Base-by-base conservation (phyloP, 2,329 filamentous ascomycete genomes). In the Beauveria scarabaeidicola region DNA sequence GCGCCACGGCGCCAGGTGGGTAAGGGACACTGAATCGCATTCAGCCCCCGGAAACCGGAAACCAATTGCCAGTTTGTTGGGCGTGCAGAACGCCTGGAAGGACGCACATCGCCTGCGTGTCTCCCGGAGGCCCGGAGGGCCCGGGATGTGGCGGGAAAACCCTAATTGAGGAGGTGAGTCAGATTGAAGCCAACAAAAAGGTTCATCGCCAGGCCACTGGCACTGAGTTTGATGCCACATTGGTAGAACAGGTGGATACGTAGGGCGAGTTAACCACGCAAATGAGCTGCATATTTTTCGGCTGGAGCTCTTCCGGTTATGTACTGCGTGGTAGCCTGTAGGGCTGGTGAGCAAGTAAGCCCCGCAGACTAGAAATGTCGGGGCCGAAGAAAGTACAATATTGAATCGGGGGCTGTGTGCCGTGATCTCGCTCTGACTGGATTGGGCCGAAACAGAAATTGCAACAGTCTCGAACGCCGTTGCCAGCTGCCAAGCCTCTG, bases 31-130 rank as follows among this genome's bases (percentile, higher is more conserved):
- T 21, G 56, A 44, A 25, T 58, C 38, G 47, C 47, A 44, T 51
- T 52, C 38, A 58, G 55, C 55, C 46, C 55, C 55, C 55, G 51
- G 43, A 46, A 27, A 23, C 44, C 44, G 54, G 43, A 56, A 25
- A 13, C 43, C 9, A n/a, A 19, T 19, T 47, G 8, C 43, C 15
- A n/a, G 19, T 15, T 47, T 46, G 19, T 40, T 43, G 54, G n/a
- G 19, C n/a, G 10, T n/a, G n/a, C 21, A 40, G 21, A 54, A 44
- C 5, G 9, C 15, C 23, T 17, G 5, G 21, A 48, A 47, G 13
- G 29, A 27, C 32, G 8, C 19, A 21, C 48, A 9, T 40, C 7
- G 36, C 21, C 36, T 48, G 15, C 15, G 17, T 25, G 38, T 32
- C 27, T n/a, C 15, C 25, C 21, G 44, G 53, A 40, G 25, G 29